Conservation (phyloP, 139 green algal genomes). For the Chlorella sp. region DNA sequence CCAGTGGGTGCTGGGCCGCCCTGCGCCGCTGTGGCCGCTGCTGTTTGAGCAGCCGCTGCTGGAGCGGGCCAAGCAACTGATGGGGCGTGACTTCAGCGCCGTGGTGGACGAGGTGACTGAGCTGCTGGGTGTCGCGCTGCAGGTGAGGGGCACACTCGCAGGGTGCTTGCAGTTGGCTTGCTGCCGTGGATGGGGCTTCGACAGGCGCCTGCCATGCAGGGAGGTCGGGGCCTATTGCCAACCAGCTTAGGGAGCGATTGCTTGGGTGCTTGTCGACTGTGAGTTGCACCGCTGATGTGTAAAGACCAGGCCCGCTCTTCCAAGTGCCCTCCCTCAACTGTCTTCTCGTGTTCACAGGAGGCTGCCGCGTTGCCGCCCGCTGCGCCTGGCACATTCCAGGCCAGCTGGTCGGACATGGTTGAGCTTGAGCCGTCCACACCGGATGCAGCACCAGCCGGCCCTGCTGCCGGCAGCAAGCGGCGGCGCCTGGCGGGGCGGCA, state of each 20-base stretch:
- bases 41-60: constrained; percentile 78
- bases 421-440: constrained; percentile 30
- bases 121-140: constrained; percentile 12
- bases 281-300: too few relatives aligned
- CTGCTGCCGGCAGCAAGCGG: not conserved
- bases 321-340: not conserved
- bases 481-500: not conserved
- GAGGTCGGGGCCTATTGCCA: too few relatives aligned
- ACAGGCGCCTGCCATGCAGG: too few relatives aligned
- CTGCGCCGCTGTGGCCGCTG: constrained; percentile 70
- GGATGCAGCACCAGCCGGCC: not conserved
- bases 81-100: constrained; percentile 55
- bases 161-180: not conserved
- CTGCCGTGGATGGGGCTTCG: too few relatives aligned
- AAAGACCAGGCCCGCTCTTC: not conserved
- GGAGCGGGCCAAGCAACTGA: constrained; percentile 59
- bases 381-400: constrained; percentile 10
- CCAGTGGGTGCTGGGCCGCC: constrained; percentile 78
- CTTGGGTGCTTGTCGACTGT: too few relatives aligned
- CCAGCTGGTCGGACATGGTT: not conserved
- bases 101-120: constrained; percentile 16
- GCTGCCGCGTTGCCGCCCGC: not conserved
- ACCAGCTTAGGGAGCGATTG: too few relatives aligned
- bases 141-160: constrained; percentile 6
- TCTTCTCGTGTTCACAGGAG: not conserved